phyloP scores from a whole-genome alignment of 2,329 filamentous ascomycete species.

The Teratosphaeriaceae sp. region DNA sequence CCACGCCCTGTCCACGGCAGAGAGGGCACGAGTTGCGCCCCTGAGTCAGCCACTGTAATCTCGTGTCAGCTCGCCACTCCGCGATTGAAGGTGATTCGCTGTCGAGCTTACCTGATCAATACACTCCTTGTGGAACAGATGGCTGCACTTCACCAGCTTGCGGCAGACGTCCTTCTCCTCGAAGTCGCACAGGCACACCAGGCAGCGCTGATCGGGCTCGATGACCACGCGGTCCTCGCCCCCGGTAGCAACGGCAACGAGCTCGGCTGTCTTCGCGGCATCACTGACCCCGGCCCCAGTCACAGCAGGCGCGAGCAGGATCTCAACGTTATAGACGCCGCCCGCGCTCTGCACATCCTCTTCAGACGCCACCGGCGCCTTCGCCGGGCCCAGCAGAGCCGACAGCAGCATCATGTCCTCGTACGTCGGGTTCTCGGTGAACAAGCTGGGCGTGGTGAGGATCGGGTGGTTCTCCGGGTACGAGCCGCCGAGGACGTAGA shows the following conservation, averaged over 20 bases:
- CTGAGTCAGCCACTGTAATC: conserved; percentile 58
- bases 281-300: conserved; percentile 11
- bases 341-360: conserved; percentile 58
- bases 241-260: conserved; percentile 29
- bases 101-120: conserved; percentile 57
- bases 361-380: conserved; percentile 60
- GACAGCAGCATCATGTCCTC: conserved; percentile 67
- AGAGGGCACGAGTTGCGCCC: conserved; percentile 59
- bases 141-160: conserved; percentile 56
- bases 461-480: conserved; percentile 65
- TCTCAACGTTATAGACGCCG: conserved; percentile 51
- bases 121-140: conserved; percentile 62
- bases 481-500: conserved; percentile 64
- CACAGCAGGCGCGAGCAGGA: too few relatives aligned
- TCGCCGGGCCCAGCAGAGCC: conserved; percentile 59
- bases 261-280: conserved; percentile 18
- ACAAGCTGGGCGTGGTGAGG: conserved; percentile 61
- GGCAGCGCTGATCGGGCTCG: conserved; percentile 47
- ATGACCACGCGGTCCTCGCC: conserved; percentile 25
- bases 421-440: conserved; percentile 64
- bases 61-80: not conserved
- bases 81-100: conserved; percentile 7
- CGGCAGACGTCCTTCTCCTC: conserved; percentile 55
- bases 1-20: conserved; percentile 53
- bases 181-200: conserved; percentile 62